Evolutionary conservation across 179 eudicot genomes (phyloP), one percentile per base, ranked within the genome.

Genomic region (Dionaea muscipula): DNA sequence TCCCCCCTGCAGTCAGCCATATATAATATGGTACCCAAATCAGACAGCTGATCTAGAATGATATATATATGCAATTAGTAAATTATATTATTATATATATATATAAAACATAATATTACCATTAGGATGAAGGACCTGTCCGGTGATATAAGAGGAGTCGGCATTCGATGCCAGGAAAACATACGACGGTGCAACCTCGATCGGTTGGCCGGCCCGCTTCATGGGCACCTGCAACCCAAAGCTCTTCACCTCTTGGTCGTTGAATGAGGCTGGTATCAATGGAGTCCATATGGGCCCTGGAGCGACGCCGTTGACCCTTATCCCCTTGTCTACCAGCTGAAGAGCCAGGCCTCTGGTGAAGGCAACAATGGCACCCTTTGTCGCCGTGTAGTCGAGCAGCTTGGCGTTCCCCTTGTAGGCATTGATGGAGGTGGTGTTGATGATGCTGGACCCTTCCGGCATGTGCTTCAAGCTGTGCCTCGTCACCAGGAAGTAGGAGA

Each of bases 211-310:
- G 8, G 84, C 94, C 68, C 98, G 80, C 45, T 72, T 68, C 95
- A 91, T 80, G 0, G 98, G 91, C 53, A 79, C 86, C 41, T 84
- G 59, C 0, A 53, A 38, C 39, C 98, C 95, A 3, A 86, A 86
- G 17, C 53, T 64, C 15, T 69, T 63, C 22, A 64, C 65, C 64
- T 86, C 67, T 3, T 83, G 81, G 40, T 78, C 77, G 4, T 23
- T 64, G 59, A 83, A 78, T 0, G 91, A 81, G 7, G 91, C 72
- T 2, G 85, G 84, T 17, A 78, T 78, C 48, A 86, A 63, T 0
- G 95, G 97, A 2, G 97, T 90, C 97, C 97, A 86, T 2, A 84
- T 65, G 0, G 95, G 95, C 0, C 94, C 97, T 0, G 97, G 94
- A 3, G 97, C 95, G 0, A 90, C 94, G 0, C 90, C 94, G 18